Conservation (phyloP, 1,284 basidiomycete species). For the Ustilago hordei region DNA sequence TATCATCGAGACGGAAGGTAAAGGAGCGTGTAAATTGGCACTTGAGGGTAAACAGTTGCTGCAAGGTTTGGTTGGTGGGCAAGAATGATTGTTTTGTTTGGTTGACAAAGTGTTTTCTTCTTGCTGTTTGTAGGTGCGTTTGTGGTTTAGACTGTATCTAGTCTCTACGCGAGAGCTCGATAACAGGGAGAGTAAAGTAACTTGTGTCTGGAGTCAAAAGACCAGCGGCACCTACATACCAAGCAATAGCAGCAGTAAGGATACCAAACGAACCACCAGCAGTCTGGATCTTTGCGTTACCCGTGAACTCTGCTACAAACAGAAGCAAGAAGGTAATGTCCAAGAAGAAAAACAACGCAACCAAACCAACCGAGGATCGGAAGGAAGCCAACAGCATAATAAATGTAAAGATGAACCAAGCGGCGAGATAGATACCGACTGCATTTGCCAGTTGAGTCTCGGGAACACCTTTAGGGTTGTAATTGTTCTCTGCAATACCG, state of each 20-base stretch:
- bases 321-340: constrained; percentile 73
- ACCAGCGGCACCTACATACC: constrained; percentile 72
- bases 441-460: constrained; percentile 44
- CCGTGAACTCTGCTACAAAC: constrained; percentile 63
- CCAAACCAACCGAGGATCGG: constrained; percentile 59
- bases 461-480: constrained; percentile 39
- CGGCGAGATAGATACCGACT: constrained; percentile 56
- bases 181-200: constrained; percentile 72
- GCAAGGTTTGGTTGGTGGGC: not conserved
- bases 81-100: not conserved
- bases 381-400: constrained; percentile 58
- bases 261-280: constrained; percentile 60
- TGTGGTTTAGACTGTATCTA: constrained; percentile 8
- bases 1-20: constrained; percentile 16
- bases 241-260: constrained; percentile 61
- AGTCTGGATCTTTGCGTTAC: constrained; percentile 47
- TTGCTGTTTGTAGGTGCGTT: not conserved
- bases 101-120: not conserved
- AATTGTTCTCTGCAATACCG: constrained; percentile 38
- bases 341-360: constrained; percentile 80
- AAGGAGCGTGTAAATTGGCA: not conserved
- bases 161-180: constrained; percentile 58
- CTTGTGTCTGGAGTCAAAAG: constrained; percentile 72
- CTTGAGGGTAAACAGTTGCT: not conserved
- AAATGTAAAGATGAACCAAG: constrained; percentile 67